Evolutionary conservation across 1,139 yeast species (phyloP).

Genomic region (Debaryomyces fabryi): DNA sequence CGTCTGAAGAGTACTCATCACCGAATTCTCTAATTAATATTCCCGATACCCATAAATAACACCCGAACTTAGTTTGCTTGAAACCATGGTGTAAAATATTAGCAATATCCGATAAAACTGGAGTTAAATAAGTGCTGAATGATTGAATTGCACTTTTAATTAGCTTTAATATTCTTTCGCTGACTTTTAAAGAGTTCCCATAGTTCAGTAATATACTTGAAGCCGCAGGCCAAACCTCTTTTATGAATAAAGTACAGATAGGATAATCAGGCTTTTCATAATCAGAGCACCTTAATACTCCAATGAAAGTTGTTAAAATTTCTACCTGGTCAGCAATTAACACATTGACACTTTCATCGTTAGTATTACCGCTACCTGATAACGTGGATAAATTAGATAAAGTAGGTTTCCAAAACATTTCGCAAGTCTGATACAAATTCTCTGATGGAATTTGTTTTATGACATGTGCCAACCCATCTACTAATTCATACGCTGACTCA

Average conservation of each 20-base stretch:
- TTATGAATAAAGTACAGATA: slow-evolving; percentile 58
- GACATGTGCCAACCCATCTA: slow-evolving; percentile 90
- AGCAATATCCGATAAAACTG: slow-evolving; percentile 67
- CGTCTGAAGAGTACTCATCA: slow-evolving; percentile 51
- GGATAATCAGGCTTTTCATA: slow-evolving; percentile 48
- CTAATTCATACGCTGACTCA: slow-evolving; percentile 74
- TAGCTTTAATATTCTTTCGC: slow-evolving; percentile 76
- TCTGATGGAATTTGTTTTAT: slow-evolving; percentile 55
- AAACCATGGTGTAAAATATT: slow-evolving; percentile 68
- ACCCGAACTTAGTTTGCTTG: slow-evolving; percentile 68
- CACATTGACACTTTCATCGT: slow-evolving; percentile 37
- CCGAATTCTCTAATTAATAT: slow-evolving; percentile 77
- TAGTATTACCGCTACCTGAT: slow-evolving; percentile 20
- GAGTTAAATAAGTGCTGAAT: slow-evolving; percentile 64
- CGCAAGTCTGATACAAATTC: slow-evolving; percentile 37
- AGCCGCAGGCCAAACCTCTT: slow-evolving; percentile 61
- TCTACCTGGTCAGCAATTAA: slow-evolving; percentile 78
- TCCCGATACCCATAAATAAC: slow-evolving; percentile 91
- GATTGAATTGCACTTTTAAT: slow-evolving; percentile 68
- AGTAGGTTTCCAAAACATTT: slow-evolving; percentile 71
- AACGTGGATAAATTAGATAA: slow-evolving; percentile 47
- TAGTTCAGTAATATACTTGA: slow-evolving; percentile 51
- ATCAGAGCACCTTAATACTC: slow-evolving; percentile 51
- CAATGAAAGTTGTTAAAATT: slow-evolving; percentile 69
- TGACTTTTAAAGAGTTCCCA: slow-evolving; percentile 59